A percentile compares a stretch with the other conserved stretches of the same genome.
Evolutionary conservation across 345 rosid species (phyloP).

Genomic region (sweet orange (Citrus sinensis)): DVS_A1.0 CM039168.1:27417501-27418000

Average conservation of each 20-base stretch:
- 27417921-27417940: background rate
- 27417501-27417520: constrained; percentile 54
- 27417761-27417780: background rate
- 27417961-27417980: background rate
- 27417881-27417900: background rate
- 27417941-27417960: background rate
- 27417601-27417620: background rate
- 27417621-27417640: background rate
- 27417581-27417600: constrained; percentile 30
- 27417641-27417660: background rate
- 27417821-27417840: background rate
- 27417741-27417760: background rate
- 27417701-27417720: background rate
- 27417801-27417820: background rate
- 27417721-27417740: background rate
- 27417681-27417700: background rate
- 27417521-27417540: constrained; percentile 56
- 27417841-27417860: background rate
- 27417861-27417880: background rate
- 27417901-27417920: background rate
- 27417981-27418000: background rate
- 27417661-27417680: background rate
- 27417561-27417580: constrained; percentile 72
- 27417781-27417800: background rate
- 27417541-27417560: constrained; percentile 71